Evolutionary conservation across 495 filamentous ascomycete genomes (phyloP), one percentile per base, ranked within the genome.

Genomic region (Aspergillus hancockii): DNA sequence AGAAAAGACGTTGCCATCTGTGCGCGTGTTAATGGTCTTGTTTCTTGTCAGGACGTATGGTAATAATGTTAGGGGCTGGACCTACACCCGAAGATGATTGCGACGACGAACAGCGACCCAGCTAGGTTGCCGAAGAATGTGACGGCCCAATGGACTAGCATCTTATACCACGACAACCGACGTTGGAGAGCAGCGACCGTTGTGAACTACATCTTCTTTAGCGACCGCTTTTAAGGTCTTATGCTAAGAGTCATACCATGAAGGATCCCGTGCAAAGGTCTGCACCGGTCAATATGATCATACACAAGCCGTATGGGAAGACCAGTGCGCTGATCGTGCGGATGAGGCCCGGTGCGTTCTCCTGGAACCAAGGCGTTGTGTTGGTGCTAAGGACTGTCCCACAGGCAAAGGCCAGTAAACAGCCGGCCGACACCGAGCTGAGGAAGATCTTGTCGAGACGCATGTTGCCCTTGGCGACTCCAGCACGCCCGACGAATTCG

Each of bases 81-180:
- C 79, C 49, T 62, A 82, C 80, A 86, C 31, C 84, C 85, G 55
- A 80, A 80, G 57, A 88, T 82, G 50, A 88, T 71, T 5, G 78
- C 74, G 55, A 84, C 79, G 28, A 87, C 70, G 62, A 87, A 85
- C 0, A 88, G 65, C 9, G 79, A 82, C 3, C 85, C 85, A 0
- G 78, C 81, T 8, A 88, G 59, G 65, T 87, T 88, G 1, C 82
- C 85, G 54, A 78, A 78, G 68, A 85, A 88, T 19, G 81, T 83
- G 12, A 87, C 61, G 45, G 77, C 63, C 83, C 81, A 86, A 56
- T 84, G 81, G 10, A 76, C 58, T 0, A 84, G 55, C 73, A 86
- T 75, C 56, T 79, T 79, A 23, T 65, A 60, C 61, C 83, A 60
- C 3, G 80, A 69, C 14, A 85, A 60, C 25, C 81, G 74, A 28